These are phyloP conservation scores for Cladosporium phlei DNA, from an alignment of 2,329 filamentous ascomycete species.

Conservation along the genomic window DNA sequence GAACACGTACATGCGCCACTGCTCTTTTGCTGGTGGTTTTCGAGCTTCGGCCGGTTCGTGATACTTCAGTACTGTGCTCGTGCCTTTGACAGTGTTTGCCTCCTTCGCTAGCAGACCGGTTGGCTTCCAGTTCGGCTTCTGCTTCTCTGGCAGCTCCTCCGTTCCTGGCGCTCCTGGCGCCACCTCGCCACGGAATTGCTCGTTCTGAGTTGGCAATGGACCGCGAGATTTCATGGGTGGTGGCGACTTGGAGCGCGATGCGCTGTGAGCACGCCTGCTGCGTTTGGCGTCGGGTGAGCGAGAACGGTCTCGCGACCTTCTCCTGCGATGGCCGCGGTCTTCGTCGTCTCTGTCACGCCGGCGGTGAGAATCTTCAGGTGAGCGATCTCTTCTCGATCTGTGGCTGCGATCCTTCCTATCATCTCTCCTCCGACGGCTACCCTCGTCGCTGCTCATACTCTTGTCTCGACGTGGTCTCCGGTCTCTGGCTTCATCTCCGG, in stretches of 20 bases:
- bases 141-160: conserved; percentile 52
- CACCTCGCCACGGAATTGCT: conserved; percentile 36
- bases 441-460: conserved; percentile 8
- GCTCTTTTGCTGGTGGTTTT: conserved; percentile 71
- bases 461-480: conserved; percentile 15
- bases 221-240: conserved; percentile 39
- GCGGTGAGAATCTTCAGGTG: conserved; percentile 4
- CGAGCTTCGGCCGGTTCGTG: conserved; percentile 91
- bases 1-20: conserved; percentile 91
- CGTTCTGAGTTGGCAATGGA: conserved; percentile 44
- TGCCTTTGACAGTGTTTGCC: conserved; percentile 76
- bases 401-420: conserved; percentile 13
- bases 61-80: conserved; percentile 81
- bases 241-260: conserved; percentile 22
- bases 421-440: conserved; percentile 6
- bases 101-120: conserved; percentile 82
- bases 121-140: conserved; percentile 80
- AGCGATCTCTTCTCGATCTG: conserved; percentile 1
- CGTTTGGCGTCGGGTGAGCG: conserved; percentile 31
- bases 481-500: background rate
- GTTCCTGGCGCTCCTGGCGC: conserved; percentile 24
- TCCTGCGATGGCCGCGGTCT: conserved; percentile 21
- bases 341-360: conserved; percentile 12
- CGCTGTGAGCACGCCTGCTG: conserved; percentile 27
- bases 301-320: conserved; percentile 22